Base-by-base conservation (phyloP, 768 basidiomycete species). In the Phanerodontia chrysosporium region DNA sequence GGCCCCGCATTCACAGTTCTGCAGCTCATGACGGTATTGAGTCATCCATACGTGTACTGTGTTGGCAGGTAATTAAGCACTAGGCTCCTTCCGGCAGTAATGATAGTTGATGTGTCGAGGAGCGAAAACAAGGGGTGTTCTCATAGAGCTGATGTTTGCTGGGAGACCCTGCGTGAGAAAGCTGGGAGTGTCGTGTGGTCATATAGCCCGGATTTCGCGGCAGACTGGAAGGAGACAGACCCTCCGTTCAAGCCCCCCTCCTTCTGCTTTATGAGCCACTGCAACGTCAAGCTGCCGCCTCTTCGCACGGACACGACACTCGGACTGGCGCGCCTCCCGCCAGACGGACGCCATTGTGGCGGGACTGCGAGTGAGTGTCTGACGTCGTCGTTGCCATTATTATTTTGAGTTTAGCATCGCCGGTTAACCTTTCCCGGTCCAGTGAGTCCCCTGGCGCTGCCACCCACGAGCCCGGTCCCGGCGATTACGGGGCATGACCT, bases 401-500 rank as follows among this genome's bases (percentile, higher is more conserved):
- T 42, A 42, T 42, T 42, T 42, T 42, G 39, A 42, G 39, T 42
- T 42, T 42, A 42, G 39, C 39, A n/a, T 42, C 39, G 18, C 39
- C 39, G 39, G 39, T 10, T 42, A 42, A 18, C 39, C 39, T 10
- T 42, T 42, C 39, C 39, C 10, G 39, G 18, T 35, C 32, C 14
- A 42, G 16, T 7, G 18, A 42, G 18, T 18, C 32, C 45, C 8
- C n/a, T 45, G 46, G 22, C 22, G 5, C 24, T 48, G 27, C 46
- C 46, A 18, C 46, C 46, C 27, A 6, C 46, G 24, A 24, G 27
- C 27, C 27, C 49, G 30, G 18, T 29, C 27, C 49, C 27, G 22
- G 22, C 52, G 7, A 45, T 56, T 30, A 56, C 55, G 16, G 55
- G 55, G 1, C 55, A 56, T 32, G 45, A 56, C 55, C 45, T 56